Conservation (phyloP, 306 rosid species). For the Lagenaria siceraria region DNA sequence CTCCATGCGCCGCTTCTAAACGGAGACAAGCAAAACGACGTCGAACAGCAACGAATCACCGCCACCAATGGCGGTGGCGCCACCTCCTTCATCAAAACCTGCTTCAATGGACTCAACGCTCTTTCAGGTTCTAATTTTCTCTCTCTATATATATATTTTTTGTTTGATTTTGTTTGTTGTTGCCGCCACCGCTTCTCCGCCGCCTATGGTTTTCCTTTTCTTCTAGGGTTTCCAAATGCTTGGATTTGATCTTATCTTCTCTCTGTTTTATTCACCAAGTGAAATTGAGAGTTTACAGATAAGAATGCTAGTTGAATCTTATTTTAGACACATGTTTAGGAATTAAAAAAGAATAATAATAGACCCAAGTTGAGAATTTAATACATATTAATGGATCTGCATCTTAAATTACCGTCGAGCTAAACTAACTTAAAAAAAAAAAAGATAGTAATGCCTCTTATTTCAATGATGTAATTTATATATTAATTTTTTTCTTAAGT, state of each 20-base stretch:
- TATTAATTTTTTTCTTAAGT: no score
- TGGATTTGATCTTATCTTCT: background rate
- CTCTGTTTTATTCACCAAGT: background rate
- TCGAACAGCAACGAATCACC: background rate
- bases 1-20: background rate
- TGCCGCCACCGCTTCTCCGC: background rate
- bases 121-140: background rate
- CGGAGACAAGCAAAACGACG: background rate
- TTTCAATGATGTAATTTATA: no score
- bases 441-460: no score
- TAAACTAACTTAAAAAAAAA: no score
- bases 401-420: no score
- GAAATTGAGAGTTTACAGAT: no score
- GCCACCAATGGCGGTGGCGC: background rate
- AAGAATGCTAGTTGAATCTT: no score
- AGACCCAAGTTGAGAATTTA: no score
- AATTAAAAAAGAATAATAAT: no score
- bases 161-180: background rate
- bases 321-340: no score
- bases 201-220: background rate
- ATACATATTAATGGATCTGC: no score
- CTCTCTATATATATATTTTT: no score
- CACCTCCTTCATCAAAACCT: background rate
- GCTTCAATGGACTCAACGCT: constrained; percentile 2
- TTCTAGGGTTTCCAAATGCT: background rate